phyloP scores from a whole-genome alignment of 1,139 yeast genomes.

The Yamadazyma triangularis region DNA sequence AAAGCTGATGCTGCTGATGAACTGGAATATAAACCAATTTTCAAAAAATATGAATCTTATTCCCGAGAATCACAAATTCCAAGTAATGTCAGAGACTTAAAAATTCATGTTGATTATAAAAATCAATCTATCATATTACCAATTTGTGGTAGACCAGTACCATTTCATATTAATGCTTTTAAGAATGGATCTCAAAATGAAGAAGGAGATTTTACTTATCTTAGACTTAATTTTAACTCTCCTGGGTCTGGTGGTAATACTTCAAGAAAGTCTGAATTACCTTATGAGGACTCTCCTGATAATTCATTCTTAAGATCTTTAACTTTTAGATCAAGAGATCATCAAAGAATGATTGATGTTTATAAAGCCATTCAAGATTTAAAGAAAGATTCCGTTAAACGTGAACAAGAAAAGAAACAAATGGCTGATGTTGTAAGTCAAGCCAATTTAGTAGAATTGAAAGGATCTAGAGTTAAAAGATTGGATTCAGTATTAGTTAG shows the following conservation, averaged over 20 bases:
- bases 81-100: slow-evolving; percentile 71
- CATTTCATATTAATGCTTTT: slow-evolving; percentile 91
- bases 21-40: slow-evolving; percentile 65
- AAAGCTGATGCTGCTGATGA: slow-evolving; percentile 69
- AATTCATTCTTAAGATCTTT: slow-evolving; percentile 84
- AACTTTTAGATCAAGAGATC: slow-evolving; percentile 85
- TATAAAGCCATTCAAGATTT: slow-evolving; percentile 87
- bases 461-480: slow-evolving; percentile 74
- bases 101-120: slow-evolving; percentile 82
- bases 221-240: slow-evolving; percentile 87
- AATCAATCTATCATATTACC: slow-evolving; percentile 89
- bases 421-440: slow-evolving; percentile 94
- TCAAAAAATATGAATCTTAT: slow-evolving; percentile 91
- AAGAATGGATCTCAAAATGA: slow-evolving; percentile 94
- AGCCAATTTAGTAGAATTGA: slow-evolving; percentile 78
- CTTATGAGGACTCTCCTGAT: slow-evolving; percentile 85
- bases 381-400: slow-evolving; percentile 86
- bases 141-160: slow-evolving; percentile 94
- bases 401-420: slow-evolving; percentile 88
- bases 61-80: slow-evolving; percentile 93
- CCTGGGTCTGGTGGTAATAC: slow-evolving; percentile 82
- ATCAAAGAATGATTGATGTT: slow-evolving; percentile 87
- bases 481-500: slow-evolving; percentile 86
- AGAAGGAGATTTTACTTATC: slow-evolving; percentile 90
- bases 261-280: slow-evolving; percentile 71